Percentiles rank a stretch among this genome's conserved stretches.
Conservation (phyloP, 306 rosid genomes). For the Trifolium subterraneum region DNA sequence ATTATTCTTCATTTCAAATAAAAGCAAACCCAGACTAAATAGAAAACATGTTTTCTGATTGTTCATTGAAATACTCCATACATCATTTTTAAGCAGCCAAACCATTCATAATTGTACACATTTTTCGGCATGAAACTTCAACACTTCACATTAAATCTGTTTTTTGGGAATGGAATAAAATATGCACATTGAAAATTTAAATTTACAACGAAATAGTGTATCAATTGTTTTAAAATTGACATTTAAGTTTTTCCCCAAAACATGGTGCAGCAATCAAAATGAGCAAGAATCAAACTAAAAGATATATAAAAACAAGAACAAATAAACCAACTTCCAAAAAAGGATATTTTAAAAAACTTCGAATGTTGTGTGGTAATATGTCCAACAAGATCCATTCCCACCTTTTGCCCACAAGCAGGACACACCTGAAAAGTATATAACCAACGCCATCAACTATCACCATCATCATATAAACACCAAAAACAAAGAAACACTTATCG, state of each 20-base stretch:
- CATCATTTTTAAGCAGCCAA: not conserved
- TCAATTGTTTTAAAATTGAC: not conserved
- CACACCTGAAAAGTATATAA: slow-evolving; percentile 66
- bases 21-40: slow-evolving; percentile 4
- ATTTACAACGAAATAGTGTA: not conserved
- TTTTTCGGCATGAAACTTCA: not conserved
- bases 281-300: slow-evolving; percentile 11
- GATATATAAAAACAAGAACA: slow-evolving; percentile 6
- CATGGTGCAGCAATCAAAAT: slow-evolving; percentile 4
- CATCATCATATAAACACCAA: slow-evolving; percentile 29
- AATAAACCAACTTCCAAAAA: slow-evolving; percentile 38
- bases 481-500: slow-evolving; percentile 1
- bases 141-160: not conserved
- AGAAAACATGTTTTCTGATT: slow-evolving; percentile 6
- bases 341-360: slow-evolving; percentile 88
- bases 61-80: not conserved
- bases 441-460: slow-evolving; percentile 8
- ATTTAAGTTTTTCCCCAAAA: not conserved
- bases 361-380: slow-evolving; percentile 84
- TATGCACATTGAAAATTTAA: not conserved
- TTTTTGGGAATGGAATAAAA: not conserved
- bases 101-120: not conserved
- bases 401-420: slow-evolving; percentile 73
- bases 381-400: slow-evolving; percentile 74
- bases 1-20: slow-evolving; percentile 19